Conservation (phyloP, 192 early-diverging fungal genomes). For the Pilobolus umbonatus region DNA sequence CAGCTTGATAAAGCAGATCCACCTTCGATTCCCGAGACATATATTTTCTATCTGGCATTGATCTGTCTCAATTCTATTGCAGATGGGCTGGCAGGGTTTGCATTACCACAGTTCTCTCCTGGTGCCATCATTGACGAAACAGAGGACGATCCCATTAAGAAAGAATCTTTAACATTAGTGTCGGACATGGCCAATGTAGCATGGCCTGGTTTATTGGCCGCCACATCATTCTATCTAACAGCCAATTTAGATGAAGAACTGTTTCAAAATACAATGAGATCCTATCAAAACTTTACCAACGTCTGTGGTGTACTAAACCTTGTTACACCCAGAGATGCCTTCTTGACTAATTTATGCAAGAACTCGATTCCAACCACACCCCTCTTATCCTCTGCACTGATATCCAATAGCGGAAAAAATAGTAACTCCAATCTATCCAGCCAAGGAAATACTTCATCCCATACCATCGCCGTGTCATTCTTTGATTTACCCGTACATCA, state of each 20-base stretch:
- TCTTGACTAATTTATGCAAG: constrained; percentile 82
- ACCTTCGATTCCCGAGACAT: constrained; percentile 84
- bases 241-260: constrained; percentile 80
- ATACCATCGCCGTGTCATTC: constrained; percentile 14
- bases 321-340: constrained; percentile 75
- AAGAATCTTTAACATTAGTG: constrained; percentile 40
- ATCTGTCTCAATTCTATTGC: constrained; percentile 62
- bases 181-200: constrained; percentile 73
- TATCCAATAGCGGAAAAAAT: constrained; percentile 1
- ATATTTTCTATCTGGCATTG: constrained; percentile 77
- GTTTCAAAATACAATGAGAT: constrained; percentile 65
- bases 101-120: constrained; percentile 56
- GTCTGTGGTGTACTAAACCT: constrained; percentile 80
- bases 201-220: constrained; percentile 77
- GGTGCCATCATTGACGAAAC: constrained; percentile 12
- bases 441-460: not conserved
- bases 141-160: constrained; percentile 3
- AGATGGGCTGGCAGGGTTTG: constrained; percentile 62
- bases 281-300: constrained; percentile 71
- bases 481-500: constrained; percentile 30
- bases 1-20: constrained; percentile 93
- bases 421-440: not conserved
- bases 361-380: constrained; percentile 67
- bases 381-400: constrained; percentile 21
- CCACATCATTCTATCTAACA: constrained; percentile 70